phyloP scores from a whole-genome alignment of 148 eudicot species.

The Linanthus parryae region DNA sequence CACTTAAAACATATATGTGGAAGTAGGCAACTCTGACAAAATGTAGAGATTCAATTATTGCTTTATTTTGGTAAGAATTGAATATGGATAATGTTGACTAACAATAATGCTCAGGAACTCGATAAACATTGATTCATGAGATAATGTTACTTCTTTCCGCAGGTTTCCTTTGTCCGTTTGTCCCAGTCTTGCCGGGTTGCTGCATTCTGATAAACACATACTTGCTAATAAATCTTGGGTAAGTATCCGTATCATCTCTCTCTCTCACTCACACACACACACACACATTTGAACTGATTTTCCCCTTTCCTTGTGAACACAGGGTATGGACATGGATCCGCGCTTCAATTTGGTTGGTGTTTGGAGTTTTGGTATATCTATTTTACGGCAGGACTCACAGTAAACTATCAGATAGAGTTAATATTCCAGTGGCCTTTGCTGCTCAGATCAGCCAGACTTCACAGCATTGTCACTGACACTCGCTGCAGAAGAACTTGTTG shows the following conservation, averaged over 20 bases:
- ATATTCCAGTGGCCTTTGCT: slow-evolving; percentile 16
- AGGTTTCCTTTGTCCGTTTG: slow-evolving; percentile 74
- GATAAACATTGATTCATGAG: not conserved
- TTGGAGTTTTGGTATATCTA: slow-evolving; percentile 44
- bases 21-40: too few relatives aligned
- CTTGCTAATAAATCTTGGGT: slow-evolving; percentile 73
- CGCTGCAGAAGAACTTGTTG: too few relatives aligned
- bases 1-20: too few relatives aligned
- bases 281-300: too few relatives aligned
- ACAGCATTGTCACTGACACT: not conserved
- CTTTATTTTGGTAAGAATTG: not conserved
- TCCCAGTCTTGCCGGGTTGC: slow-evolving; percentile 55
- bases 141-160: slow-evolving; percentile 9
- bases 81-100: not conserved
- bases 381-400: slow-evolving; percentile 57
- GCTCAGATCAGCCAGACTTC: slow-evolving; percentile 2
- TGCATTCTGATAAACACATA: slow-evolving; percentile 62
- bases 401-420: slow-evolving; percentile 17
- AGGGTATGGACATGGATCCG: slow-evolving; percentile 30
- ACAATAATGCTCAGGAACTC: not conserved
- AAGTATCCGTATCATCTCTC: slow-evolving; percentile 14
- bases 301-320: not conserved
- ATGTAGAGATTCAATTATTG: too few relatives aligned
- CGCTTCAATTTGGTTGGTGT: slow-evolving; percentile 47
- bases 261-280: not conserved